Base-by-base conservation (phyloP, 371 early-diverging fungal genomes). In the Smittium culicis region DNA sequence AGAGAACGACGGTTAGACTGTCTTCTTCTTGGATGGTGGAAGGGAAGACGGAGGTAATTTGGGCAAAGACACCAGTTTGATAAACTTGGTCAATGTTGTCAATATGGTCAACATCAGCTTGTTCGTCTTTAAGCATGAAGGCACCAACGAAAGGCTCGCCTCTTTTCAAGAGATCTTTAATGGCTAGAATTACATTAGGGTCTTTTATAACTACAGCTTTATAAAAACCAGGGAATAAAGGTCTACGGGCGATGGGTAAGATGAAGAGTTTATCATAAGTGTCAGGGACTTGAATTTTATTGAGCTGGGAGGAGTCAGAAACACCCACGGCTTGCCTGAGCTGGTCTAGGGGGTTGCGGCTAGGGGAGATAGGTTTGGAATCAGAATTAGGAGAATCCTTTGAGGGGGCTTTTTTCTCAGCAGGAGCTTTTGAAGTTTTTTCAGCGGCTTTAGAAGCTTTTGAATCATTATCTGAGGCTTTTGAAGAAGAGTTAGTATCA, bases 141-240 rank as follows among this genome's bases (percentile, higher is more conserved):
- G 94, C 91, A 29, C 93, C 94, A 0, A 97, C 87, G 71, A 93
- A 97, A 24, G 98, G 96, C 75, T 94, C 89, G 1, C 92, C 89
- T 28, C 89, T 86, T 70, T 92, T 88, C 76, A 94, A 81, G 30
- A 96, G 72, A 66, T 90, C 88, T 72, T 93, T 89, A 61, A 97
- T 88, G 3, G 96, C 94, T 27, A 84, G 82, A 30, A 89, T 93
- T 1, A 93, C 95, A 35, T 87, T 81, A 0, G 93, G 91, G 70
- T 96, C 92, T 76, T 93, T 93, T 69, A 97, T 88, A 28, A 90
- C 91, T 11, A 97, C 88, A 0, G 96, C 92, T 79, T 96, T 96
- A 81, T 94, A 96, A 72, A 95, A 93, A 29, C 95, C 95, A 25
- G 98, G 98, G 71, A 96, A 97, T 45, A 96, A 79, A 3, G 96